These are phyloP conservation scores for Rosa persica DNA, from an alignment of 306 rosid species.

Conservation along the genomic window DNA sequence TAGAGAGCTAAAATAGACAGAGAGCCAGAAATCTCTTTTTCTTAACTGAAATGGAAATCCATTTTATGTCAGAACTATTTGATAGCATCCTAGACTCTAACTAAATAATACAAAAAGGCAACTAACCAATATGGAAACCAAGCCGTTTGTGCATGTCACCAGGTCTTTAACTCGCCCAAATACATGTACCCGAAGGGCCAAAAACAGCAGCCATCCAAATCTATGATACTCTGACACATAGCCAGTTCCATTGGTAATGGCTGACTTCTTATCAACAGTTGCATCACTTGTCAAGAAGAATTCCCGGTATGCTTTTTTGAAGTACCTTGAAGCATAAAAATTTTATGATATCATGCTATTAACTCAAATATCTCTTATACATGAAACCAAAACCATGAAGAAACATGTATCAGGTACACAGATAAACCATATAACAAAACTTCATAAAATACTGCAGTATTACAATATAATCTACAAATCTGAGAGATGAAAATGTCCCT, in stretches of 20 bases:
- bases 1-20: background rate
- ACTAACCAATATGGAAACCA: slow-evolving; percentile 92
- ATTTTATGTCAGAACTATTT: background rate
- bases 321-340: slow-evolving; percentile 56
- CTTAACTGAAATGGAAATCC: background rate
- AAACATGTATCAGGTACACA: background rate
- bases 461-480: background rate
- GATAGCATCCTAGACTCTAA: slow-evolving; percentile 14
- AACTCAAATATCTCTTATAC: background rate
- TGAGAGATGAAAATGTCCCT: background rate
- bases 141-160: slow-evolving; percentile 87
- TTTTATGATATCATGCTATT: slow-evolving; percentile 14
- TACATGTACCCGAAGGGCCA: slow-evolving; percentile 93
- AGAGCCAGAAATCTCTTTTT: background rate
- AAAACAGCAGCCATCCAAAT: slow-evolving; percentile 96
- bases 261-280: slow-evolving; percentile 42
- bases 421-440: background rate
- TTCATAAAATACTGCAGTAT: background rate
- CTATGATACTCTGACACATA: slow-evolving; percentile 77
- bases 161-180: slow-evolving; percentile 87
- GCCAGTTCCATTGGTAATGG: slow-evolving; percentile 31
- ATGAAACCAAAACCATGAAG: background rate
- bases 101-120: slow-evolving; percentile 13
- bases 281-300: slow-evolving; percentile 67
- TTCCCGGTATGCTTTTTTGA: slow-evolving; percentile 77